phyloP scores from a whole-genome alignment of 208 protist genomes.

The Herpetomonas samuelpessoai region DNA sequence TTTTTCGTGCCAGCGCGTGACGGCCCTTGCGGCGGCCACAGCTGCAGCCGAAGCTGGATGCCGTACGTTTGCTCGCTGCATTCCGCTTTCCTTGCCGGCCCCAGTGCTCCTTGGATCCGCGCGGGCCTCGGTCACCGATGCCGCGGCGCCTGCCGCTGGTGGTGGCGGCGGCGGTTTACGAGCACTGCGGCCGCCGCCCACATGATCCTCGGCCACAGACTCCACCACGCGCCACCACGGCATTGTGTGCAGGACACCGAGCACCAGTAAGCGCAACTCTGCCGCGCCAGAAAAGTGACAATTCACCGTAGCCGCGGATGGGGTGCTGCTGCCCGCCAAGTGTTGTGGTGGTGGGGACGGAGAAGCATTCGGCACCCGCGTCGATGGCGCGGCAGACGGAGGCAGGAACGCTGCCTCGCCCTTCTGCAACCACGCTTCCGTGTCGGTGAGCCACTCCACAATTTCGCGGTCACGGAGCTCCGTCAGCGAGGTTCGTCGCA shows the following conservation, averaged over 20 bases:
- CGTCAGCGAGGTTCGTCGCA: conserved; percentile 61
- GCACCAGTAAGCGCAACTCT: conserved; percentile 63
- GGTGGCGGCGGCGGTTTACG: too few relatives aligned
- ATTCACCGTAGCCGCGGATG: not conserved
- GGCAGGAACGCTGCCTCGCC: conserved; percentile 4
- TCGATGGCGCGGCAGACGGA: not conserved
- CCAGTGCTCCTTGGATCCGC: too few relatives aligned
- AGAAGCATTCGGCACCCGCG: too few relatives aligned
- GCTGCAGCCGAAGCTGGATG: too few relatives aligned
- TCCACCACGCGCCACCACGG: conserved; percentile 83
- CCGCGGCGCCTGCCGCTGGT: too few relatives aligned
- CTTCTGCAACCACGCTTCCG: conserved; percentile 42
- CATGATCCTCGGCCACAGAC: conserved; percentile 18
- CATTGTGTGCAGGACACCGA: conserved; percentile 75
- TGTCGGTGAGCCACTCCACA: conserved; percentile 55
- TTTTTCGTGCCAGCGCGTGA: conserved; percentile 61
- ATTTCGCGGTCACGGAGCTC: conserved; percentile 78
- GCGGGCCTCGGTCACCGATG: too few relatives aligned
- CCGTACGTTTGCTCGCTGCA: too few relatives aligned
- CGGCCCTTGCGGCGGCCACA: conserved; percentile 13
- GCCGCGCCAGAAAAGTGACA: conserved; percentile 8
- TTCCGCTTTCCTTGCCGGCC: too few relatives aligned
- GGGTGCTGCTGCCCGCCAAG: not conserved
- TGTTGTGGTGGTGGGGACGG: not conserved
- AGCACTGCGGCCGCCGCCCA: not conserved